Evolutionary conservation across 2,329 filamentous ascomycete species (phyloP).

Genomic region (Fusarium heterosporum): DNA sequence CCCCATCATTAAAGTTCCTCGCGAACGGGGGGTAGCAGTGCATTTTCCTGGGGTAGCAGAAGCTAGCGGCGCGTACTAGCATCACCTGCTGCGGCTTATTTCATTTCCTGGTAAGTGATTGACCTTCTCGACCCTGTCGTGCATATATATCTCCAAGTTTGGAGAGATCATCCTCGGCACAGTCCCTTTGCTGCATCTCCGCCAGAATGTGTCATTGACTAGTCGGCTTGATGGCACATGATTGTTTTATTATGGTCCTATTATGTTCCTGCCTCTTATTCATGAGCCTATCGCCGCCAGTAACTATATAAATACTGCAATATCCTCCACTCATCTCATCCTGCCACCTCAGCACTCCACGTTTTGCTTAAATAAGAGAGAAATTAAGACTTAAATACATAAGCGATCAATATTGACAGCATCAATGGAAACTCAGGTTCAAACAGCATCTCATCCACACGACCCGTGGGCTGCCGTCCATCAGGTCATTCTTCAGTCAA

Average conservation of each 20-base stretch:
- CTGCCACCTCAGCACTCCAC: background rate
- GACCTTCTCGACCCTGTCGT: constrained; percentile 15
- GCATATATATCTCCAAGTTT: constrained; percentile 20
- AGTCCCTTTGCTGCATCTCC: constrained; percentile 4
- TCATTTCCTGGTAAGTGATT: constrained; percentile 35
- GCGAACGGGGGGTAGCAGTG: constrained; percentile 24
- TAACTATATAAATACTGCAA: constrained; percentile 13
- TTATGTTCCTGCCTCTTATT: constrained; percentile 10
- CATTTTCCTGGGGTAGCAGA: constrained; percentile 26
- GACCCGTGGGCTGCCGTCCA: constrained; percentile 43
- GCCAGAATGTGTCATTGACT: constrained; percentile 12
- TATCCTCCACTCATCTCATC: background rate
- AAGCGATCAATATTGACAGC: constrained; percentile 33
- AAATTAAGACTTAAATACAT: background rate
- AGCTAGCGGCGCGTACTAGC: constrained; percentile 29
- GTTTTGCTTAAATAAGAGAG: background rate
- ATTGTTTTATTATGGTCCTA: constrained; percentile 7
- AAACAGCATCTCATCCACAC: constrained; percentile 23
- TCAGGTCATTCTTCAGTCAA: constrained; percentile 40
- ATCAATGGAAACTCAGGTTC: constrained; percentile 46
- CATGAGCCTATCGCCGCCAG: constrained; percentile 1
- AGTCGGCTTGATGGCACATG: constrained; percentile 25
- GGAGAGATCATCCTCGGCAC: constrained; percentile 19
- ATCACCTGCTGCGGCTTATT: constrained; percentile 37
- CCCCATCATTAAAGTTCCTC: constrained; percentile 21